Evolutionary conservation across 2,329 filamentous ascomycete species (phyloP).

Genomic region (Chaetomium olivaceum): DNA sequence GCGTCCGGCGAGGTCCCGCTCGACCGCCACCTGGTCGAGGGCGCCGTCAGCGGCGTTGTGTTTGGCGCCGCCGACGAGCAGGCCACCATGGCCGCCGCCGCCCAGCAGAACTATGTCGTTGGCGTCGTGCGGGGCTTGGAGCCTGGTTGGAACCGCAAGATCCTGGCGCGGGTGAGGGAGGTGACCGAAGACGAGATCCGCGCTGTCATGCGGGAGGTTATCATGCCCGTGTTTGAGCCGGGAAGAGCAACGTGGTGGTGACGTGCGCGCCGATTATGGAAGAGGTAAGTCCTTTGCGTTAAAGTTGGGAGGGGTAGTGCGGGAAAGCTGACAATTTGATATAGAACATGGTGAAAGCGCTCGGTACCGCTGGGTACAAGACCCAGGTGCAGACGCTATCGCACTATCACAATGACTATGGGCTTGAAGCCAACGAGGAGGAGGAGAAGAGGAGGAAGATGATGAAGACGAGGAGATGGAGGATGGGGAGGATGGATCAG

Average conservation of each 20-base stretch:
- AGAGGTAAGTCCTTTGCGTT: conserved; percentile 61
- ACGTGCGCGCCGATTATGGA: conserved; percentile 85
- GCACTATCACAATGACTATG: conserved; percentile 88
- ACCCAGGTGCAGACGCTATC: conserved; percentile 72
- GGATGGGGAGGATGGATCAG: neutral
- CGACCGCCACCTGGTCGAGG: conserved; percentile 81
- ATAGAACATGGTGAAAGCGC: conserved; percentile 73
- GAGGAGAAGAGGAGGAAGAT: conserved; percentile 60
- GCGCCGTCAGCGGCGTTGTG: conserved; percentile 87
- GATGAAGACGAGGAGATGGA: conserved; percentile 58
- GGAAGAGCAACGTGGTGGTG: conserved; percentile 81
- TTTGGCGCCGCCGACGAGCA: conserved; percentile 85
- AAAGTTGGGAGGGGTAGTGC: no score
- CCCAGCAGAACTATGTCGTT: conserved; percentile 78
- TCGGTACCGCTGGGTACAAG: conserved; percentile 75
- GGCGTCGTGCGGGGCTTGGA: conserved; percentile 76
- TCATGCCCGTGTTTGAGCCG: conserved; percentile 78
- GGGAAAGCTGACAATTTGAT: conserved; percentile 29
- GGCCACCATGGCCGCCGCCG: conserved; percentile 78
- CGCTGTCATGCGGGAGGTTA: conserved; percentile 68
- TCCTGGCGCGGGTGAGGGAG: conserved; percentile 74
- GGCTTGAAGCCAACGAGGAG: conserved; percentile 65
- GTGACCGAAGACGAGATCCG: conserved; percentile 78
- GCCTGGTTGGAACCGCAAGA: conserved; percentile 73
- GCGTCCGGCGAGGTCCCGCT: conserved; percentile 70